Evolutionary conservation across 768 basidiomycete species (phyloP).

Genomic region (Exidia glandulosa): DNA sequence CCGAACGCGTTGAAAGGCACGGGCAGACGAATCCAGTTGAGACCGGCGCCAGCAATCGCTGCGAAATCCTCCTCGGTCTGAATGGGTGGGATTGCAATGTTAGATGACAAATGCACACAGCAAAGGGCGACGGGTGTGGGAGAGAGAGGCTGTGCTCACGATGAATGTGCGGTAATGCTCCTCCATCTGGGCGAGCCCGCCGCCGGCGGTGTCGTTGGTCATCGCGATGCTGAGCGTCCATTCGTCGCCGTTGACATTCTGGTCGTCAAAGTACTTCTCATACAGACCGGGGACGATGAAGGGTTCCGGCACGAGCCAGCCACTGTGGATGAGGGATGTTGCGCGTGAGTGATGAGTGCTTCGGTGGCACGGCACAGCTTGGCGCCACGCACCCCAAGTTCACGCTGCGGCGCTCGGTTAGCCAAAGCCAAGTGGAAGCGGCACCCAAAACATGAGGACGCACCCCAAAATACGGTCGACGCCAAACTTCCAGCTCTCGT

Average conservation of each 20-base stretch:
- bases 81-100: slow-evolving; percentile 1
- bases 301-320: slow-evolving; percentile 76
- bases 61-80: slow-evolving; percentile 95
- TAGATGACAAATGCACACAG: background rate
- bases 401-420: slow-evolving; percentile 36
- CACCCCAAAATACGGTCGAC: slow-evolving; percentile 61
- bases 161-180: slow-evolving; percentile 92
- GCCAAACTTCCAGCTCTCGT: slow-evolving; percentile 74
- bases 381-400: slow-evolving; percentile 69
- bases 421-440: background rate
- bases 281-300: slow-evolving; percentile 71
- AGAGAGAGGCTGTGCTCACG: slow-evolving; percentile 28
- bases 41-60: slow-evolving; percentile 82
- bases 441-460: slow-evolving; percentile 43
- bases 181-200: slow-evolving; percentile 60
- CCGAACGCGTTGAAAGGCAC: slow-evolving; percentile 92
- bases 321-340: background rate
- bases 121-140: background rate
- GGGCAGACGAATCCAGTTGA: slow-evolving; percentile 89
- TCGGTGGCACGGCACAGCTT: slow-evolving; percentile 68
- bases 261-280: slow-evolving; percentile 44
- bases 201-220: slow-evolving; percentile 54
- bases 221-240: slow-evolving; percentile 70
- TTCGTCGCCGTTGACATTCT: slow-evolving; percentile 55
- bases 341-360: slow-evolving; percentile 26